These are phyloP conservation scores for Trametes meyenii DNA, from an alignment of 768 basidiomycete species.

Conservation along the genomic window DNA sequence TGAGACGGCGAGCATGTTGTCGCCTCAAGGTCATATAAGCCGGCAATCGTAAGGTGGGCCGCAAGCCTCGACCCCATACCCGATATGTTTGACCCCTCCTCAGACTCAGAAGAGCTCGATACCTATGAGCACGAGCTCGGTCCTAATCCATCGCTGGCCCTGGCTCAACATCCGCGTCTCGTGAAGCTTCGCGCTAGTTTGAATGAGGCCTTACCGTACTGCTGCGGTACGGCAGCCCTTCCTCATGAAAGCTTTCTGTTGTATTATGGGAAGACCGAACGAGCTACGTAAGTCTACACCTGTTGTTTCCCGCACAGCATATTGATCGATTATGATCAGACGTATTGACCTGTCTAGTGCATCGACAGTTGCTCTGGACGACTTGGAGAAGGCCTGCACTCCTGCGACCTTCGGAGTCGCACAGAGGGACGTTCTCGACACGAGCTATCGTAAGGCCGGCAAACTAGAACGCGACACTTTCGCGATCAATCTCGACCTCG, in stretches of 20 bases:
- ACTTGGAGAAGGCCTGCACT: conserved; percentile 39
- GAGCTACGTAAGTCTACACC: neutral
- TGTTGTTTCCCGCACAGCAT: neutral
- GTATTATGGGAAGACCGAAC: conserved; percentile 16
- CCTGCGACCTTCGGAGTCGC: conserved; percentile 45
- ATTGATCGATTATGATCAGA: neutral
- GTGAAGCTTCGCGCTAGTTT: neutral
- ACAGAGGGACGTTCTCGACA: conserved; percentile 43
- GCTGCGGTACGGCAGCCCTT: conserved; percentile 1
- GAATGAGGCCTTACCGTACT: neutral
- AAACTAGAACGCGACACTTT: conserved; percentile 45
- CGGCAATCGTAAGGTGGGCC: neutral
- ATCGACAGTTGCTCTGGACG: conserved; percentile 21
- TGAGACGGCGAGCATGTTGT: neutral
- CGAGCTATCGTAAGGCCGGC: conserved; percentile 46
- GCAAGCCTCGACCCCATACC: neutral
- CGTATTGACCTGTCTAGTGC: conserved; percentile 21
- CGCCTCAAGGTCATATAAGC: neutral
- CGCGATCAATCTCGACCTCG: conserved; percentile 36
- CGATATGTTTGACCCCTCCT: conserved; percentile 13
- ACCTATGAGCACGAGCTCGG: neutral
- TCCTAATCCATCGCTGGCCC: conserved; percentile 1
- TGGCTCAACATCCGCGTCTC: neutral
- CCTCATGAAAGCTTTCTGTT: neutral
- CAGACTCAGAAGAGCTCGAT: conserved; percentile 12